These are phyloP conservation scores for Phytophthora tubulina DNA, from an alignment of 352 stramenopile species.

Conservation along the genomic window DNA sequence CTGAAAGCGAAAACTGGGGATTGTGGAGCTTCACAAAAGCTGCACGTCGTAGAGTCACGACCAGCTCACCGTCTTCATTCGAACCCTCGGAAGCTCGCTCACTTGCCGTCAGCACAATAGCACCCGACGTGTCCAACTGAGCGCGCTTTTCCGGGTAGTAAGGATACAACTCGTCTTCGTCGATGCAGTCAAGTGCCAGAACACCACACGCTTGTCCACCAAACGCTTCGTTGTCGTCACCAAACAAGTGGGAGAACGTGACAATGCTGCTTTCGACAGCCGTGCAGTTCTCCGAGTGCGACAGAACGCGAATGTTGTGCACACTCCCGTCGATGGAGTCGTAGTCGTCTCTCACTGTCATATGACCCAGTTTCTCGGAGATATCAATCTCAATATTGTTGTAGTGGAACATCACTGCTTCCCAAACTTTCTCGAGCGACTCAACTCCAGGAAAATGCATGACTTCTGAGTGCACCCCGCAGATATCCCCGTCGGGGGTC, in stretches of 20 bases:
- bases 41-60: conserved; percentile 42
- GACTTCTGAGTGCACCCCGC: conserved; percentile 37
- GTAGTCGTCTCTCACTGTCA: conserved; percentile 48
- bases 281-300: conserved; percentile 20
- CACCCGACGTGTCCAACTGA: conserved; percentile 33
- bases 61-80: conserved; percentile 8
- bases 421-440: conserved; percentile 43
- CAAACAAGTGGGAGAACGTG: conserved; percentile 31
- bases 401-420: conserved; percentile 47
- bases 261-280: conserved; percentile 32
- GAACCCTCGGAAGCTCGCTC: not conserved
- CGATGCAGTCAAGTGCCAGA: conserved; percentile 35
- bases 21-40: conserved; percentile 37
- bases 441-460: conserved; percentile 40
- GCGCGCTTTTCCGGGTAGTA: conserved; percentile 25
- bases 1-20: conserved; percentile 30
- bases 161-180: conserved; percentile 39
- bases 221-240: conserved; percentile 15
- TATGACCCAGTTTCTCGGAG: conserved; percentile 45
- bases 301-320: conserved; percentile 34
- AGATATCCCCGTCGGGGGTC: conserved; percentile 30
- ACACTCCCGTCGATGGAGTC: conserved; percentile 37
- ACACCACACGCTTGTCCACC: conserved; percentile 21
- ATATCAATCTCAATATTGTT: conserved; percentile 58
- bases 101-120: conserved; percentile 26